Evolutionary conservation across 2,329 filamentous ascomycete species (phyloP), one percentile per base, ranked within the genome.

Genomic region (Coniochaeta pulveracea): DNA sequence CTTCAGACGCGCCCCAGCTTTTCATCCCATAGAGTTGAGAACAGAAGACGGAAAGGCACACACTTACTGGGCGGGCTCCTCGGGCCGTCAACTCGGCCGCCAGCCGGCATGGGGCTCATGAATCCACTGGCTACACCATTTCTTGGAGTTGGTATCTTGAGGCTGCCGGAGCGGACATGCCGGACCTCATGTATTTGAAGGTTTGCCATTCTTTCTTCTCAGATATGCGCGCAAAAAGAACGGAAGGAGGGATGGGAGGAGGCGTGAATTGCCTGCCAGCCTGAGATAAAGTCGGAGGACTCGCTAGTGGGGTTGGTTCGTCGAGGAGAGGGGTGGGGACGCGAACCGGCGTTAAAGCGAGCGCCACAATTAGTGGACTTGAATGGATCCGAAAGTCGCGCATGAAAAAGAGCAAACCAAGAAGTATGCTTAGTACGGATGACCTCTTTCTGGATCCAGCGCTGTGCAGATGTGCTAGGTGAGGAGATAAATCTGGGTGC

Each of bases 41-140:
- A 23, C 21, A 8, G 8, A 8, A 23, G 21, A 23, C n/a, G n/a
- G n/a, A 23, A n/a, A 23, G 21, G 21, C 21, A 18, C 32, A 29
- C 29, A 68, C 66, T 52, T 63, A 73, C 72, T 76, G 18, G 74
- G 73, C 42, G 74, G 74, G 54, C 73, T 78, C 46, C 73, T 59
- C 29, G 74, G 70, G 40, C 70, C 71, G 37, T 76, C 72, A 48
- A 75, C 74, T 44, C 69, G 54, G 43, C 52, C 47, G 40, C 49
- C 44, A 28, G 48, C 45, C 36, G 57, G 48, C 46, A 58, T 50
- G 29, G 57, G 50, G 42, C 48, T 48, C 49, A 57, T 55, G 34
- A 47, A 49, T 37, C 50, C 47, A 37, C 46, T 44, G 26, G 42
- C 22, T 14, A 26, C 45, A 35, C 43, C 43, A 41, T 41, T 47